A percentile compares a stretch with the other conserved stretches of the same genome.
Conservation (phyloP, 2,329 filamentous ascomycete genomes). For the Orbilia blumenaviensis region DNA sequence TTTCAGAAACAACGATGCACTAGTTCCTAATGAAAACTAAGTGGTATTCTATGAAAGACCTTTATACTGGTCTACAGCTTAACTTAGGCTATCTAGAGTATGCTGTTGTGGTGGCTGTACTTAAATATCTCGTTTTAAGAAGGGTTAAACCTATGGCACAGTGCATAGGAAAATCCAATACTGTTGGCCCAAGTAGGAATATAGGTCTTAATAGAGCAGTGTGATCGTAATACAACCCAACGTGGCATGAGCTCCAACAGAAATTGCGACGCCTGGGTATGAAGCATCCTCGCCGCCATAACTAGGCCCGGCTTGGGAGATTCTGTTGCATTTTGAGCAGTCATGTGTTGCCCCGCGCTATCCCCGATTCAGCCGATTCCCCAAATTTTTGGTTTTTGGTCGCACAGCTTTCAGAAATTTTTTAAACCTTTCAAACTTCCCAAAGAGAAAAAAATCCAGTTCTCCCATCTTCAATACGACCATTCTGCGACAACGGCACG, state of each 20-base stretch:
- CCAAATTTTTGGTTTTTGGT: constrained; percentile 16
- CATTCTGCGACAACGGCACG: constrained; percentile 18
- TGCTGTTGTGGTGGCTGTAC: neutral
- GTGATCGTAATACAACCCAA: no score
- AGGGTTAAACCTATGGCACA: neutral
- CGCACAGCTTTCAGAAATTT: constrained; percentile 31
- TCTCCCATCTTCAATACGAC: neutral
- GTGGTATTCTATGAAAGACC: no score
- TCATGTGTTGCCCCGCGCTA: constrained; percentile 23
- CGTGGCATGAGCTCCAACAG: no score
- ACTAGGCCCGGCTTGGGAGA: neutral
- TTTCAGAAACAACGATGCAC: no score
- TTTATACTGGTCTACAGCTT: no score
- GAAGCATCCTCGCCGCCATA: neutral
- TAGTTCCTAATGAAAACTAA: no score
- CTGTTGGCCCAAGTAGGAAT: no score
- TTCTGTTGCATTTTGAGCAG: constrained; percentile 23
- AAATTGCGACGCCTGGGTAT: neutral
- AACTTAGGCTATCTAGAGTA: no score
- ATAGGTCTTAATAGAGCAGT: no score
- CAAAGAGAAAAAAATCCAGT: neutral
- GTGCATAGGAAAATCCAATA: no score
- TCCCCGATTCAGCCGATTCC: neutral
- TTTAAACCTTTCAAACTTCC: neutral
- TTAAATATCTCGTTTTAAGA: neutral